Conservation (phyloP, 2,329 filamentous ascomycete species). For the Fusarium buharicum region DNA sequence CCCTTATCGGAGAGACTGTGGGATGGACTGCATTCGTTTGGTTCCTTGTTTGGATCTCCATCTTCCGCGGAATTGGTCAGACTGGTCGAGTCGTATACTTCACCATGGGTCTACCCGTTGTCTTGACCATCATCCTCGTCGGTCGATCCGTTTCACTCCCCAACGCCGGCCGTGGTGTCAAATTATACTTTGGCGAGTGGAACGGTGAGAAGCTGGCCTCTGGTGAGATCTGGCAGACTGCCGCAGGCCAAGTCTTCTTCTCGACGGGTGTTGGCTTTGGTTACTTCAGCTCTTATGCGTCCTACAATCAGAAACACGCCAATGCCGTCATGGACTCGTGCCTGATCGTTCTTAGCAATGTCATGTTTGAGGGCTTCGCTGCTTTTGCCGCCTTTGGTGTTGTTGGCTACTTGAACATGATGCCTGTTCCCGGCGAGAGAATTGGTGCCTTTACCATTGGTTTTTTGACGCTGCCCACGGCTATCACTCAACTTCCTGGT, state of each 20-base stretch:
- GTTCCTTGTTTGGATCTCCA: conserved; percentile 69
- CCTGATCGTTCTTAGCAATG: conserved; percentile 65
- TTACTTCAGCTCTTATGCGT: conserved; percentile 68
- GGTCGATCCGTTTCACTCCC: conserved; percentile 64
- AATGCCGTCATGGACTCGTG: conserved; percentile 69
- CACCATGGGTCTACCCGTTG: conserved; percentile 69
- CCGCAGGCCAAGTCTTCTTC: conserved; percentile 69
- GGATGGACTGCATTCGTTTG: conserved; percentile 68
- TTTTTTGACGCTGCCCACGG: conserved; percentile 67
- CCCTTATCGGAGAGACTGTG: conserved; percentile 65
- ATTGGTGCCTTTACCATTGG: conserved; percentile 67
- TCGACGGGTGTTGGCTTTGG: conserved; percentile 68
- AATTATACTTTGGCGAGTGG: conserved; percentile 59
- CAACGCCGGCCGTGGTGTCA: conserved; percentile 63
- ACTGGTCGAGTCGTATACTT: conserved; percentile 70
- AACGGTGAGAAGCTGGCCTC: conserved; percentile 60
- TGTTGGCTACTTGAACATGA: conserved; percentile 58
- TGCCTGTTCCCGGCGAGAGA: conserved; percentile 51
- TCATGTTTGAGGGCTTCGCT: conserved; percentile 65
- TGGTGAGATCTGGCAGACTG: conserved; percentile 68
- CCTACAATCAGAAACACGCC: conserved; percentile 66
- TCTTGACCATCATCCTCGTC: conserved; percentile 66
- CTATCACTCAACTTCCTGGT: conserved; percentile 66
- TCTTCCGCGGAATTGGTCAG: conserved; percentile 67
- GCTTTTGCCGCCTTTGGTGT: conserved; percentile 64